phyloP scores from a whole-genome alignment of 1,284 basidiomycete genomes.

The Tetrapyrgos nigripes region DNA sequence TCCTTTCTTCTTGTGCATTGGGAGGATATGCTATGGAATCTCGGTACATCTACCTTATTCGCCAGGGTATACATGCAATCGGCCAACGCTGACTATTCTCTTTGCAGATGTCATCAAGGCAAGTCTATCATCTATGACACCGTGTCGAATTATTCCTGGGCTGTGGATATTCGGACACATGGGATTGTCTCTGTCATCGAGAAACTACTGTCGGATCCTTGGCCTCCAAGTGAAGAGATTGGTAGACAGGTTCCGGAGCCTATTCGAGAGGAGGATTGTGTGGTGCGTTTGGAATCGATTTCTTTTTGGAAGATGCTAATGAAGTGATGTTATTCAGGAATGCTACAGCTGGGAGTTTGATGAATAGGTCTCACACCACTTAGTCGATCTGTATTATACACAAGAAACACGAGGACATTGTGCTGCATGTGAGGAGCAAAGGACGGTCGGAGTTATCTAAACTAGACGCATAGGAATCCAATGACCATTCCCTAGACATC shows the following conservation, averaged over 20 bases:
- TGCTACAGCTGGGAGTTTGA: constrained; percentile 80
- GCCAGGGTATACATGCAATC: not conserved
- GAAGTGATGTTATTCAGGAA: constrained; percentile 41
- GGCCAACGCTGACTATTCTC: not conserved
- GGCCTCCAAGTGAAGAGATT: constrained; percentile 64
- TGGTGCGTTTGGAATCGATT: constrained; percentile 47
- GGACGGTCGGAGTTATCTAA: no score
- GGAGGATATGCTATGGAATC: constrained; percentile 84
- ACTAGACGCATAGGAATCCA: no score
- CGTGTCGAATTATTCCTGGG: constrained; percentile 84
- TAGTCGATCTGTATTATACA: not conserved
- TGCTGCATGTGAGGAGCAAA: no score
- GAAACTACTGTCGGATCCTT: constrained; percentile 76
- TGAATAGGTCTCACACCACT: constrained; percentile 41
- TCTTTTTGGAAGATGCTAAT: constrained; percentile 28
- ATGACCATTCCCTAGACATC: no score
- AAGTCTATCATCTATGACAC: constrained; percentile 91
- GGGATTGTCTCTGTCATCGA: constrained; percentile 86
- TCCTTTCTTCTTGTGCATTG: constrained; percentile 73
- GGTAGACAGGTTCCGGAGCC: constrained; percentile 68
- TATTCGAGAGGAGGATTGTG: constrained; percentile 60
- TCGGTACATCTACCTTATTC: constrained; percentile 46
- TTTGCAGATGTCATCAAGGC: constrained; percentile 81
- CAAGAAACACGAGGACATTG: no score
- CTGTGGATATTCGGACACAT: constrained; percentile 83